Base-by-base conservation (phyloP, 495 filamentous ascomycete species). In the Pseudevernia furfuracea region DNA sequence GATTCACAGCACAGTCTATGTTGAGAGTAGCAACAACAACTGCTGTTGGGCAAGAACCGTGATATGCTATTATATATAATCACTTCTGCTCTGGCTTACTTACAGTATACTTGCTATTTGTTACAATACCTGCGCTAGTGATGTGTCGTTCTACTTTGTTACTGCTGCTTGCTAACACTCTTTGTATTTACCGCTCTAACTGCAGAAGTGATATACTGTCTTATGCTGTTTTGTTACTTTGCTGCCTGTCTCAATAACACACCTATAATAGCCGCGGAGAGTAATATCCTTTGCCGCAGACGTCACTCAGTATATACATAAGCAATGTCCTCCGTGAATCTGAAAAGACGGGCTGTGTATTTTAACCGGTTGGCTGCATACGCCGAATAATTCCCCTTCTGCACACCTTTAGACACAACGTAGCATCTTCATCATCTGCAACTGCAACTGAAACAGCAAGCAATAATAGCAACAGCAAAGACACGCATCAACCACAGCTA, bases 281-380 rank as follows among this genome's bases (percentile, higher is more conserved):
- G 52, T 34, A 2, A 3, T 21, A 34, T 21, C 28, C 6, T 34
- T 55, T 32, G 15, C 52, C 28, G 28, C 52, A 0, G 2, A 9
- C 4, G 15, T 34, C 30, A 55, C 52, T 55, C 4, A 32, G 34
- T 55, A 55, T 21, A 55, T 19, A 55, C 7, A 55, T 34, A 55
- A 19, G 21, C 10, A 34, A 6, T 21, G 5, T 55, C 21, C 28
- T 15, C 9, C 52, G 14, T 30, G 52, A 55, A 4, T 55, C 1
- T 55, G 28, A 3, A 1, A 9, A 32, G 15, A 25, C 28, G 30
- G 30, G 52, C 52, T 32, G 52, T 32, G 30, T 55, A 34, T 55
- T 49, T 55, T 34, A 53, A 19, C 52, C 30, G 52, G 52, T 55
- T 55, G 30, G 52, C 17, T 55, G 52, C 52, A 55, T 4, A 8